Conservation (phyloP, 2,329 filamentous ascomycete genomes). For the Pyricularia sp. region DNA sequence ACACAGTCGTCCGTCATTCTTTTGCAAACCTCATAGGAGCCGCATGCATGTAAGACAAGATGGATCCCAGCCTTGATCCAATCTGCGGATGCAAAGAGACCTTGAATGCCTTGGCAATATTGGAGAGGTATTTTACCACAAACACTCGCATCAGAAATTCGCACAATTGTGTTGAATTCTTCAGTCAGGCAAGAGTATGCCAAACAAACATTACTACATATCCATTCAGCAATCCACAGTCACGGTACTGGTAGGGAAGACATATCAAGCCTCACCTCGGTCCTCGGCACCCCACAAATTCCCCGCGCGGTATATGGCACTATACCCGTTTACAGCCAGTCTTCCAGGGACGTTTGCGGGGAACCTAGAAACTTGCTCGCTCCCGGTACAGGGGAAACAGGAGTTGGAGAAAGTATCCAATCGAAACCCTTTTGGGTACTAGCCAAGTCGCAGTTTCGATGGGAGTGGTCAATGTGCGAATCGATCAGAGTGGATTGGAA, state of each 20-base stretch:
- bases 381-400: not conserved
- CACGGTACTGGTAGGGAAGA: not conserved
- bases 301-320: not conserved
- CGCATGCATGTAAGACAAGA: not conserved
- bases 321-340: not conserved
- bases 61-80: not conserved
- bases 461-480: not conserved
- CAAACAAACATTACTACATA: too few species aligned
- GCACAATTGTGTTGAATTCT: too few species aligned
- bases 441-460: not conserved
- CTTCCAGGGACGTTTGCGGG: not conserved
- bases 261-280: not conserved
- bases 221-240: too few species aligned
- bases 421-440: not conserved
- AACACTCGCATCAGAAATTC: not conserved
- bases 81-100: too few species aligned
- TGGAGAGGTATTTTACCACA: not conserved
- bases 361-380: not conserved
- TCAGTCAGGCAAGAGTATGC: too few species aligned
- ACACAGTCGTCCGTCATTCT: not conserved
- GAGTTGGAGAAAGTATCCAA: not conserved
- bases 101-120: not conserved
- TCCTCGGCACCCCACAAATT: not conserved
- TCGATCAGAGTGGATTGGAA: not conserved
- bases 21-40: not conserved